Conservation (phyloP, 2,329 filamentous ascomycete species). For the Alternaria arbusti region DNA sequence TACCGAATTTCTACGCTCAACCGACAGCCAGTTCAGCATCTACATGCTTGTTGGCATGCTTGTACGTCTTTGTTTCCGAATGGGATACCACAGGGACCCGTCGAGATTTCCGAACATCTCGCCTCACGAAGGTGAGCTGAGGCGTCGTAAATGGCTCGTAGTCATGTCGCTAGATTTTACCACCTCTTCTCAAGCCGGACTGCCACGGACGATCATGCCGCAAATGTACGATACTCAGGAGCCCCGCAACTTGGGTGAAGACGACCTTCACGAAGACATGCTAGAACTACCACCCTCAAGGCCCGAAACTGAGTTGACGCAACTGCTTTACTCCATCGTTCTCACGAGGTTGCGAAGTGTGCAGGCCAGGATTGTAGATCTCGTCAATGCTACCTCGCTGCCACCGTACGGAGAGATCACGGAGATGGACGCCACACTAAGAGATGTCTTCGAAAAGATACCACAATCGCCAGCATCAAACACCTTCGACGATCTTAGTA, state of each 20-base stretch:
- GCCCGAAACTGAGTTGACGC: constrained; percentile 35
- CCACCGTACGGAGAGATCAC: constrained; percentile 39
- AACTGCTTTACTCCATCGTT: constrained; percentile 34
- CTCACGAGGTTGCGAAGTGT: constrained; percentile 31
- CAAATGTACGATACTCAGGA: constrained; percentile 48
- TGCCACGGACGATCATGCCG: constrained; percentile 49
- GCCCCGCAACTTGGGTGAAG: constrained; percentile 51
- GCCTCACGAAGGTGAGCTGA: constrained; percentile 65
- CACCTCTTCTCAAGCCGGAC: constrained; percentile 47
- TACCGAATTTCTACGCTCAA: constrained; percentile 36
- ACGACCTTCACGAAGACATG: constrained; percentile 50
- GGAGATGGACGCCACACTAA: constrained; percentile 33
- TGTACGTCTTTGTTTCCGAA: constrained; percentile 44
- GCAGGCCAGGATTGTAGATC: constrained; percentile 38
- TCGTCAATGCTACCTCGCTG: constrained; percentile 32
- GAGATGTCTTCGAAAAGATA: constrained; percentile 27
- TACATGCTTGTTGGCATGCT: constrained; percentile 40
- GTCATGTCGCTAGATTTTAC: constrained; percentile 49
- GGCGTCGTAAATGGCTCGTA: constrained; percentile 67
- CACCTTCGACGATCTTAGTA: constrained; percentile 18
- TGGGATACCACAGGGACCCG: constrained; percentile 54
- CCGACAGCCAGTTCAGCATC: constrained; percentile 38
- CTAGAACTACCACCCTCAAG: constrained; percentile 37
- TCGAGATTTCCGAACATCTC: constrained; percentile 48
- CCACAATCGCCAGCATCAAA: constrained; percentile 25